phyloP scores from a whole-genome alignment of 2,329 filamentous ascomycete species.

The Dactylellina leptospora region DNA sequence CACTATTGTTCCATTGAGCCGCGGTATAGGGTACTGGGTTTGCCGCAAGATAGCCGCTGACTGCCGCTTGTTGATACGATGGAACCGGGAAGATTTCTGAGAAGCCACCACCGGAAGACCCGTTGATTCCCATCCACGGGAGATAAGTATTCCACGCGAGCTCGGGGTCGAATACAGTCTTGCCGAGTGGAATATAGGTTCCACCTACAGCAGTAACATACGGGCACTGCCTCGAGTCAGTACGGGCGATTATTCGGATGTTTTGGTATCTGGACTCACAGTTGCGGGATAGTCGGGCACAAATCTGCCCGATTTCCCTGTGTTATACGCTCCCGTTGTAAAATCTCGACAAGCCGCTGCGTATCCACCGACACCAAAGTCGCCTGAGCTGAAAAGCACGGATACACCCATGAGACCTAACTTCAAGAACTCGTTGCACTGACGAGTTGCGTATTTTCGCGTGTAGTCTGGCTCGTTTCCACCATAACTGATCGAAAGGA shows the following conservation, averaged over 20 bases:
- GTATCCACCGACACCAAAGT: constrained; percentile 67
- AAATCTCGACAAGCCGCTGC: constrained; percentile 63
- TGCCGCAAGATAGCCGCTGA: constrained; percentile 62
- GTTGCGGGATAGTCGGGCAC: constrained; percentile 63
- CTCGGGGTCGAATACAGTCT: constrained; percentile 63
- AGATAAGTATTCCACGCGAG: constrained; percentile 59
- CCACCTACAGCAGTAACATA: constrained; percentile 75
- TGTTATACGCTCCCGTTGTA: constrained; percentile 34
- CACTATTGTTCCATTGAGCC: constrained; percentile 65
- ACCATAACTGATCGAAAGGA: constrained; percentile 68
- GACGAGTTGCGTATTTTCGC: constrained; percentile 68
- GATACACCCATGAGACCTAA: constrained; percentile 72
- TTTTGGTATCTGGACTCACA: constrained; percentile 64
- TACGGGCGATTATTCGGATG: constrained; percentile 63
- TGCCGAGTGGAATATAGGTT: constrained; percentile 59
- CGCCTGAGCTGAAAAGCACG: constrained; percentile 70
- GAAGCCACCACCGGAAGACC: constrained; percentile 64
- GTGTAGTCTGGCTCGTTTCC: constrained; percentile 74
- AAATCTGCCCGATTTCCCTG: constrained; percentile 38
- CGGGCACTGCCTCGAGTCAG: constrained; percentile 64
- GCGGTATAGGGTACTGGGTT: constrained; percentile 57
- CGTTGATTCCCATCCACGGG: constrained; percentile 60
- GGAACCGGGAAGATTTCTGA: constrained; percentile 65
- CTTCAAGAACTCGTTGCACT: constrained; percentile 72
- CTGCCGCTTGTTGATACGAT: constrained; percentile 63